A percentile compares a stretch with the other conserved stretches of the same genome.
phyloP scores from a whole-genome alignment of 148 eudicot species.

The Arbutus unedo region DNA sequence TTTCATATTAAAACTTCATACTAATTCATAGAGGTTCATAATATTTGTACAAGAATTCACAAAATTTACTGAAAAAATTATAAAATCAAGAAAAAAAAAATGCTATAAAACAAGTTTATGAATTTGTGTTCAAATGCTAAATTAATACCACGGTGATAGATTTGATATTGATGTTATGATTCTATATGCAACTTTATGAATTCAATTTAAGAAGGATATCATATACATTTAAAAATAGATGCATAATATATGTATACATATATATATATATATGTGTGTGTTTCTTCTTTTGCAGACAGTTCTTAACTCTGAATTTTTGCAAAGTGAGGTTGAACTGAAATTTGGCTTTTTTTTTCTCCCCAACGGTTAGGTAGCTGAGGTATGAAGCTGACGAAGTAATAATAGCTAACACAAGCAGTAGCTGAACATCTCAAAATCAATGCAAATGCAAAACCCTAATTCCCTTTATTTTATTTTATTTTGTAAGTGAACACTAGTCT shows the following conservation, averaged over 20 bases:
- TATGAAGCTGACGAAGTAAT: not conserved
- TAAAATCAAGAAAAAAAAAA: no score
- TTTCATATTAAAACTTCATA: no score
- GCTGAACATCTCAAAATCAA: not conserved
- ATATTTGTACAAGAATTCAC: no score
- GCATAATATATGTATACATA: no score
- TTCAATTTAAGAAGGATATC: no score
- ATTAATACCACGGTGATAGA: no score
- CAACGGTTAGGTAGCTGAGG: not conserved
- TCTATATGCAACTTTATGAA: no score
- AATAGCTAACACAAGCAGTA: not conserved
- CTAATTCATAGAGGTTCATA: not conserved
- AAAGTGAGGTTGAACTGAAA: not conserved
- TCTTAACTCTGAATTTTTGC: not conserved
- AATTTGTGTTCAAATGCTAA: no score
- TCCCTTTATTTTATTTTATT: not conserved
- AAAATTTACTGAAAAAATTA: not conserved
- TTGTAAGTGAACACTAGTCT: not conserved
- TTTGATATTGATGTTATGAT: no score
- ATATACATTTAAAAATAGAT: no score
- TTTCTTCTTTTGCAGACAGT: not conserved
- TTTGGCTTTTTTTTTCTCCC: not conserved
- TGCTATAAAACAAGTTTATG: no score
- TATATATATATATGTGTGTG: no score
- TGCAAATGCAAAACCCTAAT: conserved; percentile 11